phyloP scores from a whole-genome alignment of 129 eudicot species.

The Heracleum sosnowskyi region DNA sequence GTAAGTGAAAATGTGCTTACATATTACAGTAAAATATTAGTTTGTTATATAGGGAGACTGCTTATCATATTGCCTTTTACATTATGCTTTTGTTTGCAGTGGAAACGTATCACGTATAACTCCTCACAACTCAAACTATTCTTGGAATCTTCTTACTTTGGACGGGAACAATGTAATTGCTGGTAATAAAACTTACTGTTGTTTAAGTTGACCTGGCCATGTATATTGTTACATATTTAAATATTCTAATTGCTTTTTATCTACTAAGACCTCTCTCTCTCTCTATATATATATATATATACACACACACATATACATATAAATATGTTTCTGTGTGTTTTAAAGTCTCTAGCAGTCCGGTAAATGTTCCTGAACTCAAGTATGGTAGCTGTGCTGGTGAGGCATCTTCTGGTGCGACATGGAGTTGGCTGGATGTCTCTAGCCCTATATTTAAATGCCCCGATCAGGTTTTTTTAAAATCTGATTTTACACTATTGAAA shows the following conservation, averaged over 20 bases:
- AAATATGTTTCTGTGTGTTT: neutral
- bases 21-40: neutral
- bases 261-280: neutral
- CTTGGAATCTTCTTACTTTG: slow-evolving; percentile 78
- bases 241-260: neutral
- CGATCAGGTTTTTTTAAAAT: slow-evolving; percentile 43
- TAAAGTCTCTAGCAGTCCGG: slow-evolving; percentile 80
- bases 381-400: slow-evolving; percentile 47
- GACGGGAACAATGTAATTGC: slow-evolving; percentile 73
- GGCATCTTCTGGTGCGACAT: slow-evolving; percentile 40
- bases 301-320: too few relatives aligned
- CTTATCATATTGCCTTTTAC: neutral
- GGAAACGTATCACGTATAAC: slow-evolving; percentile 73
- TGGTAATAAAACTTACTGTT: slow-evolving; percentile 34
- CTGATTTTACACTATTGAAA: neutral
- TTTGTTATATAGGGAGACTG: neutral
- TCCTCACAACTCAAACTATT: slow-evolving; percentile 55
- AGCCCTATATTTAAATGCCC: slow-evolving; percentile 57
- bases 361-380: slow-evolving; percentile 73
- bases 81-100: slow-evolving; percentile 36
- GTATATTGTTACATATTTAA: neutral
- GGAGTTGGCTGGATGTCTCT: slow-evolving; percentile 77
- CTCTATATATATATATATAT: neutral
- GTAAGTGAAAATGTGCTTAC: slow-evolving; percentile 23
- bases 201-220: neutral